These are phyloP conservation scores for Grosmannia huntii DNA, from an alignment of 2,329 filamentous ascomycete genomes.

Conservation along the genomic window DNA sequence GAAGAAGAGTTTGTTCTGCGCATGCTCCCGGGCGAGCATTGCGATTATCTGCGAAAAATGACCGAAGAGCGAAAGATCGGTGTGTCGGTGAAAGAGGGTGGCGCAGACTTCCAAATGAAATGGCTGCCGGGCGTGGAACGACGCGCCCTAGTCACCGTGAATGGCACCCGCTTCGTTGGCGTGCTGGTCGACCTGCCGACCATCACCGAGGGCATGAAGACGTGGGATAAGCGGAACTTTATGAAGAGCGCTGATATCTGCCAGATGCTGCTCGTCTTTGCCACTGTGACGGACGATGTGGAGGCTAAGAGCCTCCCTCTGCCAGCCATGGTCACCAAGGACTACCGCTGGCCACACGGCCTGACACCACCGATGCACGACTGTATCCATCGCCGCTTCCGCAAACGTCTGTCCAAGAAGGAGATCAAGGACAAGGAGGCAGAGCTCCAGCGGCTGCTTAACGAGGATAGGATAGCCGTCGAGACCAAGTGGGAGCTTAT, in stretches of 20 bases:
- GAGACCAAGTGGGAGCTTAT: slow-evolving; percentile 53
- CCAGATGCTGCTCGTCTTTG: slow-evolving; percentile 76
- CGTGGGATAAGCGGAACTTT: slow-evolving; percentile 77
- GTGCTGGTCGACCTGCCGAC: slow-evolving; percentile 74
- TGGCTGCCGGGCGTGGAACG: slow-evolving; percentile 59
- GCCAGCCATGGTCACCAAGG: slow-evolving; percentile 56
- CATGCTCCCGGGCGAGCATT: slow-evolving; percentile 76
- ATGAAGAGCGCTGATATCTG: slow-evolving; percentile 83
- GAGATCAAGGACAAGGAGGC: slow-evolving; percentile 78
- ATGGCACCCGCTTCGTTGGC: slow-evolving; percentile 60
- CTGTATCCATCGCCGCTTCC: slow-evolving; percentile 69
- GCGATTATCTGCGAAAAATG: slow-evolving; percentile 65
- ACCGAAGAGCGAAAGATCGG: slow-evolving; percentile 71
- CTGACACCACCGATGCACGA: slow-evolving; percentile 81
- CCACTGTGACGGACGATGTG: slow-evolving; percentile 50
- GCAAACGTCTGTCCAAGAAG: slow-evolving; percentile 68
- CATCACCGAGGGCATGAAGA: slow-evolving; percentile 84
- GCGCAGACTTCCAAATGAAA: slow-evolving; percentile 67
- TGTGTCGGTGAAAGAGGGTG: slow-evolving; percentile 45
- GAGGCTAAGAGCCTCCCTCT: slow-evolving; percentile 55
- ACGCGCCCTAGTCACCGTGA: slow-evolving; percentile 59
- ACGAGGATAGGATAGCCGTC: slow-evolving; percentile 50
- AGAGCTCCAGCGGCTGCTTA: slow-evolving; percentile 61
- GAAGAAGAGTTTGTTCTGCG: slow-evolving; percentile 84
- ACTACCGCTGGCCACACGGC: slow-evolving; percentile 69